phyloP scores from a whole-genome alignment of 805 yeast species.

The Metschnikowia cubensis region DNA sequence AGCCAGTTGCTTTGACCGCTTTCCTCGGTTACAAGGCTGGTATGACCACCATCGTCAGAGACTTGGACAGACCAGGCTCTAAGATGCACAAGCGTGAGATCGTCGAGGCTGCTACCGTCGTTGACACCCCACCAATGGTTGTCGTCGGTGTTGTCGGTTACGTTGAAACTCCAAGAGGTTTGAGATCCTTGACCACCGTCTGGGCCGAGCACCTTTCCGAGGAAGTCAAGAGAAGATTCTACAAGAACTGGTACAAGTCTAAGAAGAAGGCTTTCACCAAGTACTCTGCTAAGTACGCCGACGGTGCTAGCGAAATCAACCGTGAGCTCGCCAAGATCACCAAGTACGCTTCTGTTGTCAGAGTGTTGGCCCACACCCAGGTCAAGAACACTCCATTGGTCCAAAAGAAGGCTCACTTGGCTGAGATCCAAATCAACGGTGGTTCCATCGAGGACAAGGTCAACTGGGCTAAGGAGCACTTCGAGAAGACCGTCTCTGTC shows the following conservation, averaged over 20 bases:
- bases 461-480: conserved; percentile 97
- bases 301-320: conserved; percentile 82
- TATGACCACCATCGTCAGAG: conserved; percentile 99
- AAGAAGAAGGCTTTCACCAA: conserved; percentile 99
- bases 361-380: conserved; percentile 99
- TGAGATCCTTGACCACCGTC: conserved; percentile 98
- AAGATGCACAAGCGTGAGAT: conserved; percentile 99
- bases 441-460: conserved; percentile 97
- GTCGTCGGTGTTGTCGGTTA: conserved; percentile 99
- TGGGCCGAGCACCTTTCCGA: conserved; percentile 99
- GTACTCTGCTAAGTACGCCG: conserved; percentile 97
- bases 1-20: conserved; percentile 98
- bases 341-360: conserved; percentile 97
- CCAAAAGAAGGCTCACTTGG: conserved; percentile 99
- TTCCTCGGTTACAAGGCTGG: conserved; percentile 99
- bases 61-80: conserved; percentile 99
- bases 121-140: conserved; percentile 98
- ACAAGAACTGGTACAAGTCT: conserved; percentile 99
- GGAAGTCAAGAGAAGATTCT: conserved; percentile 99
- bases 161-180: conserved; percentile 99
- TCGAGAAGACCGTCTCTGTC: conserved; percentile 97
- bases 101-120: conserved; percentile 98
- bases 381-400: conserved; percentile 97
- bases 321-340: conserved; percentile 97
- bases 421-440: conserved; percentile 99